A percentile compares a stretch with the other conserved stretches of the same genome.
Conservation (phyloP, 23 red algal genomes). For the Cyanidioschyzon merolae region DNA sequence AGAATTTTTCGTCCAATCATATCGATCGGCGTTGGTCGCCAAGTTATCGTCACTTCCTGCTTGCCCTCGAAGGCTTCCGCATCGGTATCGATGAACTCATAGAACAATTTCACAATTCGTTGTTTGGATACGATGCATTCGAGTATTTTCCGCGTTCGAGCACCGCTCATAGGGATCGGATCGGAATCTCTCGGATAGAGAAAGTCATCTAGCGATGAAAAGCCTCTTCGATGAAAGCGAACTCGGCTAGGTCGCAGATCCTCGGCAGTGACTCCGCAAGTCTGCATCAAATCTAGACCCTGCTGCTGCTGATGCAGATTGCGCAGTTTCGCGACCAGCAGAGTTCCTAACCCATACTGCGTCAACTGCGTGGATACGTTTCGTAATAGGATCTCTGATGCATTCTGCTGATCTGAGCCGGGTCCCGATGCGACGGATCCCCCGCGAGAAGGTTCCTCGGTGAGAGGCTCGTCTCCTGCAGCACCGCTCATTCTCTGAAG, state of each 20-base stretch:
- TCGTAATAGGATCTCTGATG: neutral
- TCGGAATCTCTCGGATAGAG: neutral
- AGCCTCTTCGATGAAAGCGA: slow-evolving; percentile 23
- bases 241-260: slow-evolving; percentile 22
- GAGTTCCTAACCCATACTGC: neutral
- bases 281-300: neutral
- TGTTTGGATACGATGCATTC: neutral
- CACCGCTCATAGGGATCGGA: neutral
- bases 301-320: neutral
- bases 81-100: slow-evolving; percentile 64
- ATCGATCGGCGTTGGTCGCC: slow-evolving; percentile 38
- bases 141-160: neutral
- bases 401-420: neutral
- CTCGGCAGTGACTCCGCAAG: slow-evolving; percentile 27
- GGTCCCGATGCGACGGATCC: neutral
- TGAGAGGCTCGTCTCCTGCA: neutral
- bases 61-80: slow-evolving; percentile 58
- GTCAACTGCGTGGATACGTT: neutral
- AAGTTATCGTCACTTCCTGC: slow-evolving; percentile 65
- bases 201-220: neutral
- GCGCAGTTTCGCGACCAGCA: slow-evolving; percentile 5
- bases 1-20: slow-evolving; percentile 5
- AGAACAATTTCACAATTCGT: slow-evolving; percentile 41
- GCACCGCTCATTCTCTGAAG: neutral
- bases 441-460: neutral